phyloP scores from a whole-genome alignment of 192 early-diverging fungal species.

The Linnemannia zychae region DNA sequence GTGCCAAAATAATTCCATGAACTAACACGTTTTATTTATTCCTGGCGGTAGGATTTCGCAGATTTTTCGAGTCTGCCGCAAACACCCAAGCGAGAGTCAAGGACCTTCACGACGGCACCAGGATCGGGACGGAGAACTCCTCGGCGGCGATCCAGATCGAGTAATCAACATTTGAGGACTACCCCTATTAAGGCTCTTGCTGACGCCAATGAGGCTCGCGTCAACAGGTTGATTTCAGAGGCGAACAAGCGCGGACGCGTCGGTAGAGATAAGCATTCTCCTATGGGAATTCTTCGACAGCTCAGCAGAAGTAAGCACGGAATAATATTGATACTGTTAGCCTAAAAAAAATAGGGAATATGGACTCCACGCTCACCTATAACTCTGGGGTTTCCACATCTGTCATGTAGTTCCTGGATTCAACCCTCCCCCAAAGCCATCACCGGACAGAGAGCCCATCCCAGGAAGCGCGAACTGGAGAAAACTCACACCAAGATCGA shows the following conservation, averaged over 20 bases:
- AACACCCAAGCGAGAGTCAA: constrained; percentile 38
- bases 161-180: constrained; percentile 7
- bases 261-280: constrained; percentile 46
- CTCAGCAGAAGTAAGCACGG: constrained; percentile 31
- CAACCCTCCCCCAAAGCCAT: constrained; percentile 35
- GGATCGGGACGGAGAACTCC: constrained; percentile 43
- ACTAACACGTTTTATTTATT: neutral
- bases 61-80: constrained; percentile 8
- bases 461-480: constrained; percentile 46
- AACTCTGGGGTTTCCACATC: too few relatives aligned
- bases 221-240: constrained; percentile 36
- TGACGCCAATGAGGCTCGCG: constrained; percentile 40
- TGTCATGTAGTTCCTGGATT: constrained; percentile 40
- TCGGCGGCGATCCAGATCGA: constrained; percentile 31
- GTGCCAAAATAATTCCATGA: neutral
- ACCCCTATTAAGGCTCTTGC: constrained; percentile 40
- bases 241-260: constrained; percentile 26
- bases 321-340: neutral
- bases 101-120: constrained; percentile 18
- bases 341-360: neutral
- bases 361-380: neutral
- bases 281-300: constrained; percentile 38
- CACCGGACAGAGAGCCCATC: constrained; percentile 32
- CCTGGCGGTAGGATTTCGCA: constrained; percentile 10
- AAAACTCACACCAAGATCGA: constrained; percentile 44